Evolutionary conservation across 176 grass and related monocot genomes (phyloP), one percentile per base, ranked within the genome.

Genomic region (Oryza meyeriana): DNA sequence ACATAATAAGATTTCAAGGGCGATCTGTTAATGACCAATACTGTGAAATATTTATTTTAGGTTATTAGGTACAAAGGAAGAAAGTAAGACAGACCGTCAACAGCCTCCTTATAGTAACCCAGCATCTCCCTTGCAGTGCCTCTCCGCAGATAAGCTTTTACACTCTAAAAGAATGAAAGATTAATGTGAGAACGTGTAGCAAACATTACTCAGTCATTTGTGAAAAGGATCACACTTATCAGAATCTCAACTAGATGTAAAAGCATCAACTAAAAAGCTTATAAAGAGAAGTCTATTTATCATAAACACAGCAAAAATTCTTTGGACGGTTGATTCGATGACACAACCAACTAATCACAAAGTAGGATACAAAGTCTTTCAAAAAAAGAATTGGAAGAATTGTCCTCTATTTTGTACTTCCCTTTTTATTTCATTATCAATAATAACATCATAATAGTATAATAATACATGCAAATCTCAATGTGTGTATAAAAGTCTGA

Each of bases 131-230:
- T 89, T 83, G 97, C 93, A 1, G 93, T 96, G 45, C 97, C 97
- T 88, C 93, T 94, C 52, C 97, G 89, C 22, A 95, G 79, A 76
- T 99, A 99, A 86, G 97, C 97, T 92, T 99, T 99, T 33, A 99
- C 91, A 78, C 80, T 96, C 93, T 99, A 62, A 50, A 64, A 59
- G 20, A 17, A 84, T 4, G 81, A 50, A 41, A 58, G 45, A 78
- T 65, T 28, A 30, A 31, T 8, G 16, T 75, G 61, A 64, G 1
- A 71, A 71, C 4, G 59, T 27, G 42, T 57, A 39, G 17, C 12
- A 76, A 64, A 62, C 28, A 76, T 2, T 18, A 50, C 10, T 34
- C 25, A 42, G 48, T 20, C 22, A 64, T 22, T 64, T 81, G 0
- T 0, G 8, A n/a, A 30, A 66, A 64, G 38, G 36, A 6, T n/a